These are phyloP conservation scores for Scutellaria galericulata DNA, from an alignment of 257 asterid species.

Conservation along the genomic window DNA sequence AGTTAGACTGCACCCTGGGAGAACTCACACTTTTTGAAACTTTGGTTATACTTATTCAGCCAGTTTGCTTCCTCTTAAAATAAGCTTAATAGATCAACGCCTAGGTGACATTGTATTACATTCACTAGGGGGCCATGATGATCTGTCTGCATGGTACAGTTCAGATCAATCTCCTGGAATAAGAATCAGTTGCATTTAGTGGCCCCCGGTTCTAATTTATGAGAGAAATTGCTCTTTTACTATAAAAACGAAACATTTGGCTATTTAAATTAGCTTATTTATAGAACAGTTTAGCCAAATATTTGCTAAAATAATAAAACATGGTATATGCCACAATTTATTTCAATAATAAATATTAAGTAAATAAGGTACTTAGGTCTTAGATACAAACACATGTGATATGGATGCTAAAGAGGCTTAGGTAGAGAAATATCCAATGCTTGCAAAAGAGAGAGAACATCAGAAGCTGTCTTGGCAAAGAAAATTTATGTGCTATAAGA, in stretches of 20 bases:
- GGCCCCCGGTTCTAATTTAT: neutral
- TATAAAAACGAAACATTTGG: neutral
- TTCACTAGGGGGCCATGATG: neutral
- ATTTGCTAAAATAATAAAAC: neutral
- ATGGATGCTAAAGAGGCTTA: neutral
- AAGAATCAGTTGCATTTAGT: conserved; percentile 7
- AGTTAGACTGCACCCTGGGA: neutral
- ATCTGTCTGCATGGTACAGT: neutral
- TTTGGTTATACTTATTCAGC: conserved; percentile 22
- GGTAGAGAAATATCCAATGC: neutral
- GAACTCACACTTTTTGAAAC: neutral
- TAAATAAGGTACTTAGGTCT: neutral
- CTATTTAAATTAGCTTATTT: neutral
- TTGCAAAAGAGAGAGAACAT: neutral
- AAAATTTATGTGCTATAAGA: neutral
- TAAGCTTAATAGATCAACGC: conserved; percentile 3
- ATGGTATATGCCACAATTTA: neutral
- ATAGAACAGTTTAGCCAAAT: neutral
- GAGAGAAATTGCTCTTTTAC: neutral
- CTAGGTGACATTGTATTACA: neutral
- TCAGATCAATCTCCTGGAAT: neutral
- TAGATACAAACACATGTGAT: neutral
- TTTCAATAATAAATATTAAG: neutral
- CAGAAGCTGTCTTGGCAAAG: neutral
- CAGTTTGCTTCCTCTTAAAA: conserved; percentile 6